Conservation (phyloP, 2,329 filamentous ascomycete genomes). For the Trichoderma gracile region DNA sequence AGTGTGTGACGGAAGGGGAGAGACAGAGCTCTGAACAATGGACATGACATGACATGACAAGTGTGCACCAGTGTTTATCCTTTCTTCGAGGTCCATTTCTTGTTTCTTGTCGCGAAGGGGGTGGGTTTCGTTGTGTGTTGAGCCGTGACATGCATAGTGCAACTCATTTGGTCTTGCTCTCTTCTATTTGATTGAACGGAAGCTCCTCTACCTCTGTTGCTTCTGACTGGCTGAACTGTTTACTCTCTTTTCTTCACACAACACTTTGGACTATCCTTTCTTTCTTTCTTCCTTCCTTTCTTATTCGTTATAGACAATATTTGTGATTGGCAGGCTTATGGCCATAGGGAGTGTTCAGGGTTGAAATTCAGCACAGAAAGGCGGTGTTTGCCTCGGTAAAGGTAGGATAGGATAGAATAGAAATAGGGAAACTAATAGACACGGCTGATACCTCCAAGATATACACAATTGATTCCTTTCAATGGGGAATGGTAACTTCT, state of each 20-base stretch:
- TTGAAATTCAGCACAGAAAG: neutral
- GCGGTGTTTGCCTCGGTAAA: too few species aligned
- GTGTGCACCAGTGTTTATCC: constrained; percentile 1
- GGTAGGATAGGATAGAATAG: too few species aligned
- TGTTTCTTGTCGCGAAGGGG: neutral
- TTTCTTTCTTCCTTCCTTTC: neutral
- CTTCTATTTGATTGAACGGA: neutral
- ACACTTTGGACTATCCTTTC: too few species aligned
- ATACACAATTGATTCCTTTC: neutral
- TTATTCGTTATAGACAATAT: neutral
- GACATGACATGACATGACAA: constrained; percentile 27
- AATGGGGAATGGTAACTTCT: neutral
- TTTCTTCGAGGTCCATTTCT: too few species aligned
- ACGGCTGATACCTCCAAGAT: constrained; percentile 13
- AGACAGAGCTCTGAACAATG: constrained; percentile 16
- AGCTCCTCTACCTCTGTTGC: neutral
- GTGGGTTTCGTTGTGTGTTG: neutral
- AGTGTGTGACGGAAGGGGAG: neutral
- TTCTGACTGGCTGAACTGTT: neutral
- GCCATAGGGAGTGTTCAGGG: neutral
- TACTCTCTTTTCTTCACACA: too few species aligned
- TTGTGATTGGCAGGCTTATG: neutral
- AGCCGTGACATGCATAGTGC: too few species aligned
- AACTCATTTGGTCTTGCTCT: neutral
- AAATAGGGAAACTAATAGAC: constrained; percentile 9